These are phyloP conservation scores for Pterocarpus santalinus DNA, from an alignment of 306 rosid genomes.

Conservation along the genomic window DNA sequence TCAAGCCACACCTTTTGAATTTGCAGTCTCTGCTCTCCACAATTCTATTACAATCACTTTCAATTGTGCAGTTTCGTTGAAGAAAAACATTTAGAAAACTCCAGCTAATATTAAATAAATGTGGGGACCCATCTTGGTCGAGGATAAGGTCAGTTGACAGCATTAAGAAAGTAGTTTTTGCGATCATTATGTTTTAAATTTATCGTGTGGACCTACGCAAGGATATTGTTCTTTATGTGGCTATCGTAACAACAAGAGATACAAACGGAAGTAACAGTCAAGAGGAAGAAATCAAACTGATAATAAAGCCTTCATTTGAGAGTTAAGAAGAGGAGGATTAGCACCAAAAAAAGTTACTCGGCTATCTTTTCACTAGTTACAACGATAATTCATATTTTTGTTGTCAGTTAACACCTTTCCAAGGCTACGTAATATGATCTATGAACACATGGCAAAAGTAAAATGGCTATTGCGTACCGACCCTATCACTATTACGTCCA, in stretches of 20 bases:
- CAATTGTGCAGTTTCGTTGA: background rate
- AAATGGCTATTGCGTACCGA: background rate
- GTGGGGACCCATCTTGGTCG: conserved; percentile 6
- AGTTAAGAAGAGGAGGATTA: background rate
- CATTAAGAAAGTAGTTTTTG: background rate
- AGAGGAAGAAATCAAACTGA: conserved; percentile 3
- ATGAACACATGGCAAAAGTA: background rate
- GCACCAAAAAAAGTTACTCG: background rate
- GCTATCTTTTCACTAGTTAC: background rate
- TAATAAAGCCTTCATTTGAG: background rate
- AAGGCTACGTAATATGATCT: background rate
- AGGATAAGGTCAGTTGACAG: background rate
- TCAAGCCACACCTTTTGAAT: background rate
- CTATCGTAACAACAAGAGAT: background rate
- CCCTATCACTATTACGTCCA: too few relatives aligned
- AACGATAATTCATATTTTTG: background rate
- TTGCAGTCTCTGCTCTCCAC: background rate
- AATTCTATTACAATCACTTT: conserved; percentile 4
- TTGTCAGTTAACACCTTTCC: too few relatives aligned
- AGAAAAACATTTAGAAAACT: too few relatives aligned
- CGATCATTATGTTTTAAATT: background rate
- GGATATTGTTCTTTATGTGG: background rate
- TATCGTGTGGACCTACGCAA: background rate
- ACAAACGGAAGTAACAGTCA: background rate
- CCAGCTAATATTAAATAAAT: background rate